These are phyloP conservation scores for Neurospora tetrasperma DNA, from an alignment of 495 filamentous ascomycete species.

Conservation along the genomic window DNA sequence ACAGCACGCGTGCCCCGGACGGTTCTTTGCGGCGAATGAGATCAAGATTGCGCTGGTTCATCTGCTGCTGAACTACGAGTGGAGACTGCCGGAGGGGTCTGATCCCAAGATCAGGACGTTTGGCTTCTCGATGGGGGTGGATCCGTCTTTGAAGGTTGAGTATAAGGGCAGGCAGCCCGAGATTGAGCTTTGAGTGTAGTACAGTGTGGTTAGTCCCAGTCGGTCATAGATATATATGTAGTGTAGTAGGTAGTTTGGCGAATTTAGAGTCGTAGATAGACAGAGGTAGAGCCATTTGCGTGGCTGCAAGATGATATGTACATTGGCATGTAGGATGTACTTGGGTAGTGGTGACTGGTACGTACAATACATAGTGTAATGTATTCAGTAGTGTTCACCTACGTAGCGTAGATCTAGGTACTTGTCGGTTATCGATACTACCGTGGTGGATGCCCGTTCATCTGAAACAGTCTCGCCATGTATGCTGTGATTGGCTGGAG, in stretches of 20 bases:
- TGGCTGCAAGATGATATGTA: too few relatives aligned
- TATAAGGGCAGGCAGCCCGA: slow-evolving; percentile 4
- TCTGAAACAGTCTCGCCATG: not conserved
- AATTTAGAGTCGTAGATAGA: too few relatives aligned
- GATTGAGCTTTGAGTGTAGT: slow-evolving; percentile 1
- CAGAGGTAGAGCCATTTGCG: too few relatives aligned
- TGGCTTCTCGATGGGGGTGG: slow-evolving; percentile 4
- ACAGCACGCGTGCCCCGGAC: slow-evolving; percentile 29
- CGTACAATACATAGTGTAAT: too few relatives aligned
- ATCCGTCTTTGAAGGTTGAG: slow-evolving; percentile 11
- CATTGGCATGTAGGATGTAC: too few relatives aligned
- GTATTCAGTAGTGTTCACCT: too few relatives aligned
- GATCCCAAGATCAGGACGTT: slow-evolving; percentile 1
- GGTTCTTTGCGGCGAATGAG: slow-evolving; percentile 33
- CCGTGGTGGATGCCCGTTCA: not conserved
- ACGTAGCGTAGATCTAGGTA: too few relatives aligned
- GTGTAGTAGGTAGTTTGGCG: too few relatives aligned
- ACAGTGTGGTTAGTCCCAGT: too few relatives aligned
- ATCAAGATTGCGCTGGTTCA: slow-evolving; percentile 27
- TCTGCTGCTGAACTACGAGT: slow-evolving; percentile 30
- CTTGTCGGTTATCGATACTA: not conserved
- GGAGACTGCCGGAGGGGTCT: slow-evolving; percentile 15
- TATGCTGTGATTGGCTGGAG: not conserved
- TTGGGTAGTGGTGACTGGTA: too few relatives aligned
- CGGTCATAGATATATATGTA: too few relatives aligned